Evolutionary conservation across 2,329 filamentous ascomycete species (phyloP), one percentile per base, ranked within the genome.

Genomic region (Scedosporium apiospermum): DNA sequence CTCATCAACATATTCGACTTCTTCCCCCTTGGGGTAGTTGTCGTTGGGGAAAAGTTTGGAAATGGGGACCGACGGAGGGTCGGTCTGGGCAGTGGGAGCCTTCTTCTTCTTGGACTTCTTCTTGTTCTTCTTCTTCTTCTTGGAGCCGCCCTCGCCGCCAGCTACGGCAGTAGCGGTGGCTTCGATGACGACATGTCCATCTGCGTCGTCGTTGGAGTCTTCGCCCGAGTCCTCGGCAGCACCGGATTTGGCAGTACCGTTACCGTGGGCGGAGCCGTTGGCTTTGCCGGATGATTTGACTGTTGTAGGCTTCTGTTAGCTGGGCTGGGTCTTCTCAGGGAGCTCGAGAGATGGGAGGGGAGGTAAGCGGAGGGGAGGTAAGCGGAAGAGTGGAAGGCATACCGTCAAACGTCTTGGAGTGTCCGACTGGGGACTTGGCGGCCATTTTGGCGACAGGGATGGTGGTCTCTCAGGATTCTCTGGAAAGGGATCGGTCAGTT

Each of bases 81-180:
- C 81, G 38, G 87, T 88, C 76, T 95, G 91, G 62, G 82, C 81
- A 66, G 89, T 90, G 58, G 87, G 81, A 38, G 10, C 76, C 66
- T 82, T 88, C 83, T 87, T 89, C 83, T 90, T 89, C 81, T 87
- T 88, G 83, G 87, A 89, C 83, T 89, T 89, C 81, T 87, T 88
- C 80, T 87, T 90, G 80, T 89, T 90, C 76, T 90, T 88, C 70
- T 82, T 74, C 68, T 77, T 77, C 65, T 75, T 76, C 62, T 71
- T 69, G 10, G 66, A 70, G 21, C 68, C 73, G 66, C 76, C 76
- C 5, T 74, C 73, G 12, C 51, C 51, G 12, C 18, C 18, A 26
- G 23, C 23, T 12, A 23, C 23, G 3, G 2, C 23, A 14, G 6
- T 12, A 27, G 69, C 74, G n/a, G 73, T 75, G 38, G 74, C 75